Percentiles rank a stretch among this genome's conserved stretches.
Evolutionary conservation across 2,329 filamentous ascomycete genomes (phyloP).

Genomic region (Cytospora leucostoma): DNA sequence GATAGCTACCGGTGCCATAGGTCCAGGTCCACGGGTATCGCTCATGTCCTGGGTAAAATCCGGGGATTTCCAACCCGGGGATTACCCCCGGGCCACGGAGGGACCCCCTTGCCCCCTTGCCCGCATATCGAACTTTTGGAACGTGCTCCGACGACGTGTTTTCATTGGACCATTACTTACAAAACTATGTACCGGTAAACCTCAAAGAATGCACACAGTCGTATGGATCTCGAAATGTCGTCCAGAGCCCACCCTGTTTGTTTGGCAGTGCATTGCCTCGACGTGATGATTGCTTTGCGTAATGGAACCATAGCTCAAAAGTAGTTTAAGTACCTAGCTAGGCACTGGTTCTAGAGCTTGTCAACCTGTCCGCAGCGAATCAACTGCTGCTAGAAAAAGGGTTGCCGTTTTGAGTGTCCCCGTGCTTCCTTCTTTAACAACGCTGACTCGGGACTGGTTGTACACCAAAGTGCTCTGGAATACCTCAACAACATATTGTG

Average conservation of each 20-base stretch:
- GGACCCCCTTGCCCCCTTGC: neutral
- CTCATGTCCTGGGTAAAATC: neutral
- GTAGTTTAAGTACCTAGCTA: neutral
- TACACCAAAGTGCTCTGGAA: slow-evolving; percentile 5
- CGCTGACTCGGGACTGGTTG: slow-evolving; percentile 16
- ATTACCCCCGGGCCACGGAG: too few species aligned
- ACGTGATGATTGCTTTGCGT: neutral
- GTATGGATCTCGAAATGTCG: neutral
- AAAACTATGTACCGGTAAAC: neutral
- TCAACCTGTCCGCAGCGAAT: neutral
- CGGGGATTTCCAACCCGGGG: neutral
- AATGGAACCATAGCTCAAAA: neutral
- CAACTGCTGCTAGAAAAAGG: neutral
- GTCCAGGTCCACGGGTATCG: too few species aligned
- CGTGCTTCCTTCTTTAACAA: slow-evolving; percentile 11
- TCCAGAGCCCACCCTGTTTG: neutral
- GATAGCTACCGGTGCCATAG: too few species aligned
- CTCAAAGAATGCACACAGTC: neutral
- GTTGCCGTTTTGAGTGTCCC: slow-evolving; percentile 18
- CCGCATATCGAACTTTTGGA: neutral
- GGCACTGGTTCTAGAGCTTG: neutral
- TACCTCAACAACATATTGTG: slow-evolving; percentile 6
- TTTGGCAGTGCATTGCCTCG: neutral
- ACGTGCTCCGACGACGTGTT: slow-evolving; percentile 16
- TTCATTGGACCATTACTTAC: slow-evolving; percentile 6